phyloP scores from a whole-genome alignment of 225 moss, liverwort and hornwort genomes.

The Anthoceros angustus region DNA sequence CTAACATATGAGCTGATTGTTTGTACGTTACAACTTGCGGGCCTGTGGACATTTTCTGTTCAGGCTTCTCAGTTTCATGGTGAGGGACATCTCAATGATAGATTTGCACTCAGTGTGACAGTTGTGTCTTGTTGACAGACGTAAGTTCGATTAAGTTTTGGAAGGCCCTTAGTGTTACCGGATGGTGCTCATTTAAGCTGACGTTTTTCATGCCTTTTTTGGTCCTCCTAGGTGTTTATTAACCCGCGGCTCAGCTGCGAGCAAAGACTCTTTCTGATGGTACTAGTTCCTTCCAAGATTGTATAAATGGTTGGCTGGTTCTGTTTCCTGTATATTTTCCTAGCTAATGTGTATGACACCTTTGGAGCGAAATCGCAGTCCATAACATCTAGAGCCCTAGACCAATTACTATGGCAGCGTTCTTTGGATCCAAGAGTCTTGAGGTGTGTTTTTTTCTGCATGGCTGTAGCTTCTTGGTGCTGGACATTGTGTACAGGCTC shows the following conservation, averaged over 20 bases:
- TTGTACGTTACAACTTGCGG: not conserved
- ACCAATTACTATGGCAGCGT: constrained; percentile 74
- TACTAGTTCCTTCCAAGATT: not conserved
- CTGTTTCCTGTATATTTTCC: not conserved
- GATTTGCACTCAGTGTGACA: no score
- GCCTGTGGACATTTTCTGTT: not conserved
- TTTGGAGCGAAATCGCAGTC: constrained; percentile 24
- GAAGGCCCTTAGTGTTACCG: not conserved
- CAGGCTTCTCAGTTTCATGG: constrained; percentile 3
- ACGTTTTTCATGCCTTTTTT: not conserved
- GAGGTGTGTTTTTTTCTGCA: constrained; percentile 32
- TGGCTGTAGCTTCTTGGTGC: not conserved
- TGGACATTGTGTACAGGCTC: not conserved
- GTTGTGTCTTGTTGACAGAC: not conserved
- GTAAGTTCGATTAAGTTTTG: not conserved
- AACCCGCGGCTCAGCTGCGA: not conserved
- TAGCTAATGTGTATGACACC: not conserved
- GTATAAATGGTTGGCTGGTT: not conserved
- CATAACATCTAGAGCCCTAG: constrained; percentile 53
- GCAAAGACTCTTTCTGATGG: not conserved
- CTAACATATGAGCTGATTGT: not conserved
- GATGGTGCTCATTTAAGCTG: not conserved
- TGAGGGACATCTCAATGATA: not conserved
- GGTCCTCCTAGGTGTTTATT: not conserved
- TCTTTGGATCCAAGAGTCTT: constrained; percentile 72